Base-by-base conservation (phyloP, 208 protist species). In the Leishmania aethiopica region DNA sequence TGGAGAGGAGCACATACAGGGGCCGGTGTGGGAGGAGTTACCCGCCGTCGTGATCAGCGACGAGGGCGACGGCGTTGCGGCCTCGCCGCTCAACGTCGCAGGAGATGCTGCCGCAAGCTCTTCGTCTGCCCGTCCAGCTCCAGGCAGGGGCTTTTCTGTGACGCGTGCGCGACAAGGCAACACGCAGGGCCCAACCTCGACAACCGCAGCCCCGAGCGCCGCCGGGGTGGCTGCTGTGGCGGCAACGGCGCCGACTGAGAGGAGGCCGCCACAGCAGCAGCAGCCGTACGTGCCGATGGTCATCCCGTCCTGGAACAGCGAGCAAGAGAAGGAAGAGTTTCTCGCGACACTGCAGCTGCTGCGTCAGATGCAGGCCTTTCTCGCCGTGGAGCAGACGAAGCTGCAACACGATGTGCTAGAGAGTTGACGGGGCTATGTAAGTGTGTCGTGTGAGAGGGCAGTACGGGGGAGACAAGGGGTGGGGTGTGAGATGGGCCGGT, bases 251-350 rank as follows among this genome's bases (percentile, higher is more conserved):
- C 37, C 37, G 37, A 40, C 37, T 40, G 37, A 40, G 37, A 40
- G 37, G 37, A 40, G 8, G 81, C 55, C 51, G 22, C 45, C 77
- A 10, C 51, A 40, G 51, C 77, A 59, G 51, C 83, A 86, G 78
- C 83, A 77, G 79, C 83, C 83, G 11, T 83, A 78, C 47, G 86
- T 94, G 74, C 90, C 91, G 47, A 85, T 87, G 69, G 80, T 93
- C 45, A 92, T 96, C 69, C 83, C 93, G 3, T 96, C 93, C 25
- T 96, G 93, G 93, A 86, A 90, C 51, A 84, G 86, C 37, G 60
- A 85, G 70, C 77, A 87, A 22, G 93, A 96, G 80, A 87, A 89
- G 53, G 84, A 92, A 25, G 90, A 95, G 84, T 95, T 96, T 79
- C 57, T 95, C 42, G 70, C 81, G 32, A 88, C 91, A 35, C 69